A percentile compares a stretch with the other conserved stretches of the same genome.
Conservation (phyloP, 2,329 filamentous ascomycete genomes). For the Pseudocercospora eumusae region DNA sequence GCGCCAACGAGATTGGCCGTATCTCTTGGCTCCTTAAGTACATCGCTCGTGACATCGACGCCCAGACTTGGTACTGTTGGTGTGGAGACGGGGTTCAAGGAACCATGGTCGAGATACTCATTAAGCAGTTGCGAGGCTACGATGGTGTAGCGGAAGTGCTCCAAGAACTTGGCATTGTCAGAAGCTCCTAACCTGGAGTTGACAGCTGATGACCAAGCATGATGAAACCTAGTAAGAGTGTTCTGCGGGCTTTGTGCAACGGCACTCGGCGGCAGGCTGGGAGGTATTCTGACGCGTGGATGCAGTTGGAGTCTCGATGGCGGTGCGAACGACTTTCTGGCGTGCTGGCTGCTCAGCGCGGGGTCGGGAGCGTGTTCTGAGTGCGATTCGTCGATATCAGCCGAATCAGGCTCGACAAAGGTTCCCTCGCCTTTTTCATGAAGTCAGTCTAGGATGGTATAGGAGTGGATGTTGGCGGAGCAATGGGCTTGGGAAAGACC, state of each 20-base stretch:
- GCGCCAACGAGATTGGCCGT: conserved; percentile 62
- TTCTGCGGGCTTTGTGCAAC: conserved; percentile 19
- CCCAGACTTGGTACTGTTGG: conserved; percentile 16
- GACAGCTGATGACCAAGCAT: conserved; percentile 59
- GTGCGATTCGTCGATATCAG: conserved; percentile 19
- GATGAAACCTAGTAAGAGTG: conserved; percentile 45
- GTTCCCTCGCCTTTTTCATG: conserved; percentile 35
- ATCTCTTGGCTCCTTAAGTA: conserved; percentile 32
- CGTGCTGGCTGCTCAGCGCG: conserved; percentile 12
- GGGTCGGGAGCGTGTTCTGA: conserved; percentile 9
- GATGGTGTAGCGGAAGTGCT: conserved; percentile 90
- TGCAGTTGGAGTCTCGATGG: conserved; percentile 16
- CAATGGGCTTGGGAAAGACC: conserved; percentile 6
- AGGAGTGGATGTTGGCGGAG: conserved; percentile 9
- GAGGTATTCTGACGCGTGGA: conserved; percentile 27
- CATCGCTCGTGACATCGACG: conserved; percentile 29
- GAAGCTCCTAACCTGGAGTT: conserved; percentile 71
- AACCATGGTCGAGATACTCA: conserved; percentile 56
- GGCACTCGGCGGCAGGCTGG: conserved; percentile 13
- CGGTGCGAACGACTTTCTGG: conserved; percentile 41
- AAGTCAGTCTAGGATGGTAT: conserved; percentile 16
- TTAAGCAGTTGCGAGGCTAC: conserved; percentile 87
- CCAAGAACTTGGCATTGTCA: conserved; percentile 82
- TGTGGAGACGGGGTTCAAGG: conserved; percentile 39
- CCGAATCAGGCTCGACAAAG: conserved; percentile 29